Evolutionary conservation across 2,329 filamentous ascomycete genomes (phyloP).

Genomic region (Aspergillus aculeatus): DNA sequence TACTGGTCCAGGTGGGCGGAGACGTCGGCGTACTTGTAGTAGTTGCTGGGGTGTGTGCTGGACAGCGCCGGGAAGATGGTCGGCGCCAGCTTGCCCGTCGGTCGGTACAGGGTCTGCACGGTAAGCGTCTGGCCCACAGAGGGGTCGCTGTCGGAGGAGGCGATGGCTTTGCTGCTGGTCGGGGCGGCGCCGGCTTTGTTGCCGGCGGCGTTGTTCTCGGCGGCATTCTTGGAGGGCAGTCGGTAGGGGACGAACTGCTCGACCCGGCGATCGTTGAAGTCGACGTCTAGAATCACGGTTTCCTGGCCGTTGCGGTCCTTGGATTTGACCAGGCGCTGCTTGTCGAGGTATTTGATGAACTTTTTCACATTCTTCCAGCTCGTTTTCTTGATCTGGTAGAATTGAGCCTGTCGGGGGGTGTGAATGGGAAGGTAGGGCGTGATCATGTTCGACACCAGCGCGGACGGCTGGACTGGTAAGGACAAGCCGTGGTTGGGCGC

Average conservation of each 20-base stretch:
- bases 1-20: constrained; percentile 58
- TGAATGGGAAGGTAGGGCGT: constrained; percentile 65
- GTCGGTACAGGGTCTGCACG: constrained; percentile 55
- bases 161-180: constrained; percentile 25
- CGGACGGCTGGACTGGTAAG: constrained; percentile 63
- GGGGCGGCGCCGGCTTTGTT: constrained; percentile 32
- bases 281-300: constrained; percentile 63
- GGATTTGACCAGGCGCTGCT: constrained; percentile 60
- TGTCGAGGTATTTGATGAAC: constrained; percentile 67
- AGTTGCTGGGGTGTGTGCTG: constrained; percentile 51
- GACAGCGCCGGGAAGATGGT: constrained; percentile 51
- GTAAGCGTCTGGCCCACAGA: constrained; percentile 44
- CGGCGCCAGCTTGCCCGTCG: constrained; percentile 58
- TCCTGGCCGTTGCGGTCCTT: constrained; percentile 66
- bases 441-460: constrained; percentile 62
- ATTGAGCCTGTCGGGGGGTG: constrained; percentile 55
- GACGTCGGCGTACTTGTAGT: constrained; percentile 61
- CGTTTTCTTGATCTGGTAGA: constrained; percentile 67
- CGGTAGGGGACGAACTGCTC: constrained; percentile 61
- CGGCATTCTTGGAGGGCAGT: constrained; percentile 57
- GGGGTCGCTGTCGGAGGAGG: constrained; percentile 38
- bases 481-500: constrained; percentile 56
- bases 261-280: constrained; percentile 59
- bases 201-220: constrained; percentile 44
- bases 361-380: constrained; percentile 70